These are phyloP conservation scores for Pseudogymnoascus sp. DNA, from an alignment of 2,329 filamentous ascomycete genomes.

Conservation along the genomic window DNA sequence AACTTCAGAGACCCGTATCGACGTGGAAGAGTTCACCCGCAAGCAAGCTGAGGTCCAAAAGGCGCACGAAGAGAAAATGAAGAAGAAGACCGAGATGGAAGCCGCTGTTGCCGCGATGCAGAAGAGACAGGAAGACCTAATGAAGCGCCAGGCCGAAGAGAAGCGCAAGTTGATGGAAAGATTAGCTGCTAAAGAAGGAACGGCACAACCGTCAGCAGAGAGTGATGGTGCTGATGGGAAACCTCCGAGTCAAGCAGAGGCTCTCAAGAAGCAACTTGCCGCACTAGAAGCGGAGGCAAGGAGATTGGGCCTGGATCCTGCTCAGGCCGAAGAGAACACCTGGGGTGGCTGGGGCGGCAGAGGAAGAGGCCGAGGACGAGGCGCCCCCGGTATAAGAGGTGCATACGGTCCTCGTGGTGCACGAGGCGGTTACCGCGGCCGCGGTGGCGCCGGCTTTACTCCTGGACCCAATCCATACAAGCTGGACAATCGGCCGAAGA, in stretches of 20 bases:
- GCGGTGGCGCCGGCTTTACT: slow-evolving; percentile 32
- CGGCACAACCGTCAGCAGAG: slow-evolving; percentile 16
- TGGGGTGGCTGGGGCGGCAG: slow-evolving; percentile 36
- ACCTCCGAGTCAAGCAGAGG: slow-evolving; percentile 44
- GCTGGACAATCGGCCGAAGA: slow-evolving; percentile 67
- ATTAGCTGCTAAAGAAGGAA: slow-evolving; percentile 45
- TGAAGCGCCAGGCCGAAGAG: slow-evolving; percentile 57
- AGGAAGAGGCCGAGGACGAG: slow-evolving; percentile 31
- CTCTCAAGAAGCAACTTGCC: slow-evolving; percentile 62
- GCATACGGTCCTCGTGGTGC: slow-evolving; percentile 29
- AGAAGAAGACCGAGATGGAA: slow-evolving; percentile 54
- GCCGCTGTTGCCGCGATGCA: slow-evolving; percentile 55
- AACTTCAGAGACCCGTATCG: slow-evolving; percentile 34
- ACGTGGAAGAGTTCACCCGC: slow-evolving; percentile 59
- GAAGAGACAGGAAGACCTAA: slow-evolving; percentile 50
- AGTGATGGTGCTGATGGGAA: slow-evolving; percentile 24
- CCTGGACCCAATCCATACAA: slow-evolving; percentile 42
- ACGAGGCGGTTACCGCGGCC: slow-evolving; percentile 34
- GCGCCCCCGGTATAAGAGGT: slow-evolving; percentile 23
- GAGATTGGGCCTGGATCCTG: slow-evolving; percentile 55
- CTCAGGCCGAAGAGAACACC: slow-evolving; percentile 35
- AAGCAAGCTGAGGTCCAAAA: slow-evolving; percentile 67
- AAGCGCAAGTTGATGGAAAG: slow-evolving; percentile 52
- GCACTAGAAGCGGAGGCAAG: slow-evolving; percentile 66
- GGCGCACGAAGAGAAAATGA: slow-evolving; percentile 54